Conservation (phyloP, 106 monocot genomes). For the Acorus calamus region DNA sequence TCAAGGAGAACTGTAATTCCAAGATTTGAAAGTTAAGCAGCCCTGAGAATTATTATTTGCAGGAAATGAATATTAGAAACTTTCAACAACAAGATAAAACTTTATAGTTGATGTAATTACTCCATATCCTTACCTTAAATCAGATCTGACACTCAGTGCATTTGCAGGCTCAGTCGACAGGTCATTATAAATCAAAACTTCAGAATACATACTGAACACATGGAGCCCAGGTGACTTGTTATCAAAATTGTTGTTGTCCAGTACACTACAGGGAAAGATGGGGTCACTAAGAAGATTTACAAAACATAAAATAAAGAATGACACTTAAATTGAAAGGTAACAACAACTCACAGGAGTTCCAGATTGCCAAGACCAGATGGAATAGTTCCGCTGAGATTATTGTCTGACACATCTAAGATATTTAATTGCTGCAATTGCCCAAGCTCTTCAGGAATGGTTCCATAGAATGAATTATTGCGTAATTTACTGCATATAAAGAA, state of each 20-base stretch:
- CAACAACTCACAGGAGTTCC: conserved; percentile 33
- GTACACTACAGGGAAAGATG: conserved; percentile 7
- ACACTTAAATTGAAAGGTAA: neutral
- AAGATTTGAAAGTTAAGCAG: too few relatives aligned
- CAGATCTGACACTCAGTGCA: conserved; percentile 2
- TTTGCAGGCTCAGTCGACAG: neutral
- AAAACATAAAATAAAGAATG: neutral
- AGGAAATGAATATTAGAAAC: too few relatives aligned
- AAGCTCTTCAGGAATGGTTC: conserved; percentile 35
- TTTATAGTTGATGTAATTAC: too few relatives aligned
- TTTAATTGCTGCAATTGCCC: conserved; percentile 23
- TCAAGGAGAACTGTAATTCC: too few relatives aligned
- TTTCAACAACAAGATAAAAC: too few relatives aligned
- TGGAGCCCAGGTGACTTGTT: conserved; percentile 11
- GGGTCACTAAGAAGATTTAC: neutral
- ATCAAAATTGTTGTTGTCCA: conserved; percentile 21
- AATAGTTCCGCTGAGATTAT: conserved; percentile 41
- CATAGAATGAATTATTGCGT: conserved; percentile 52
- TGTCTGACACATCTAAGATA: conserved; percentile 39
- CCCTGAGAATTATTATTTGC: too few relatives aligned
- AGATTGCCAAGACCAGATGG: conserved; percentile 18
- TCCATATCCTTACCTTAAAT: conserved; percentile 15
- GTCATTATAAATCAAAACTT: conserved; percentile 14
- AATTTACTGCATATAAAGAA: conserved; percentile 17
- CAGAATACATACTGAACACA: conserved; percentile 14